These are phyloP conservation scores for Nectriaceae sp. DNA, from an alignment of 2,329 filamentous ascomycete species.

Conservation along the genomic window DNA sequence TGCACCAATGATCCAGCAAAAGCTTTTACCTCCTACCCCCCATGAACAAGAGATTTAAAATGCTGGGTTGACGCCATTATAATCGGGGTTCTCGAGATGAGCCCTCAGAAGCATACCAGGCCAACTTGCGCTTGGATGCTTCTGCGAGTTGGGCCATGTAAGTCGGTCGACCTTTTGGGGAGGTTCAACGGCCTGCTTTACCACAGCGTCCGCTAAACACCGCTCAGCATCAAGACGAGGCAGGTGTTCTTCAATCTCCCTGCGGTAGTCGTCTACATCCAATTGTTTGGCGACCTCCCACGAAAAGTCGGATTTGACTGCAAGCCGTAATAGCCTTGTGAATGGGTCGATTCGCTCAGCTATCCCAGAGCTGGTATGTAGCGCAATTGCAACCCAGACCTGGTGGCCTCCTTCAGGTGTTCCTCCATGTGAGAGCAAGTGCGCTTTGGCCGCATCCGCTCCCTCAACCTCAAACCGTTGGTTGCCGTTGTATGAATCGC, in stretches of 20 bases:
- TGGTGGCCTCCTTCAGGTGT: slow-evolving; percentile 27
- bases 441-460: slow-evolving; percentile 31
- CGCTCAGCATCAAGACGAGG: slow-evolving; percentile 29
- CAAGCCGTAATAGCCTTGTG: slow-evolving; percentile 32
- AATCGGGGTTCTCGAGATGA: slow-evolving; percentile 30
- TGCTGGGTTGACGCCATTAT: slow-evolving; percentile 30
- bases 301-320: slow-evolving; percentile 36
- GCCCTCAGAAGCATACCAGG: slow-evolving; percentile 33
- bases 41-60: slow-evolving; percentile 29
- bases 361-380: slow-evolving; percentile 38
- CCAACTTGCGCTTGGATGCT: slow-evolving; percentile 33
- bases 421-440: slow-evolving; percentile 29
- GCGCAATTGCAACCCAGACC: slow-evolving; percentile 37
- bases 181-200: slow-evolving; percentile 26
- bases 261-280: slow-evolving; percentile 6
- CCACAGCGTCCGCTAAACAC: slow-evolving; percentile 28
- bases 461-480: slow-evolving; percentile 39
- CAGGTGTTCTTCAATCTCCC: slow-evolving; percentile 23
- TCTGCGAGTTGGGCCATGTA: slow-evolving; percentile 28
- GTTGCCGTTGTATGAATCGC: slow-evolving; percentile 29
- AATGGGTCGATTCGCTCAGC: slow-evolving; percentile 38
- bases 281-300: not conserved
- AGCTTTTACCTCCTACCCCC: too few species aligned
- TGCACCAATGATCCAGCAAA: too few species aligned
- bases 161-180: slow-evolving; percentile 20